Evolutionary conservation across 2,329 filamentous ascomycete genomes (phyloP).

Genomic region (Hypoxylon sp.): DNA sequence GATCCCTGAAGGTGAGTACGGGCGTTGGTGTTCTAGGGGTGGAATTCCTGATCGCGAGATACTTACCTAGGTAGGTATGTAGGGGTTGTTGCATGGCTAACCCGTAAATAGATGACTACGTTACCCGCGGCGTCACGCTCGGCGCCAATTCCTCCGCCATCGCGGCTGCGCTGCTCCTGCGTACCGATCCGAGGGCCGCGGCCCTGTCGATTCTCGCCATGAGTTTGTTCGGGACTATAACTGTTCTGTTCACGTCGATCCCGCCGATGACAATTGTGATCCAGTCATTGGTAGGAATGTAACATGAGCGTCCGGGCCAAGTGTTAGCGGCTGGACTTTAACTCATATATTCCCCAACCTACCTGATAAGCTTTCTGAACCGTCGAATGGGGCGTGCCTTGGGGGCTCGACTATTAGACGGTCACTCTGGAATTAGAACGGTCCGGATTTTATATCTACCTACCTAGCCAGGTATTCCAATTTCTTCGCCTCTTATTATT

Average conservation of each 20-base stretch:
- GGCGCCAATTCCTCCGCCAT: slow-evolving; percentile 73
- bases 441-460: not conserved
- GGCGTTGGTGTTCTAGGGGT: not conserved
- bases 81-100: too few species aligned
- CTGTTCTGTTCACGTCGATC: slow-evolving; percentile 70
- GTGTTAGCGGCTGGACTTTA: not conserved
- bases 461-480: not conserved
- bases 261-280: slow-evolving; percentile 66
- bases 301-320: not conserved
- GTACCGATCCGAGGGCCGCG: slow-evolving; percentile 70
- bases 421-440: not conserved
- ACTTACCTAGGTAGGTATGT: too few species aligned
- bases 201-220: slow-evolving; percentile 72
- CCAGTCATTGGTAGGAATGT: slow-evolving; percentile 63
- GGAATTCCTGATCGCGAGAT: not conserved
- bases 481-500: not conserved
- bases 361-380: not conserved
- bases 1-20: slow-evolving; percentile 66
- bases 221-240: slow-evolving; percentile 73
- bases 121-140: slow-evolving; percentile 73
- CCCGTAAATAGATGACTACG: slow-evolving; percentile 67
- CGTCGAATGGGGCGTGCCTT: not conserved
- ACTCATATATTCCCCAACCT: not conserved
- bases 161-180: slow-evolving; percentile 69
- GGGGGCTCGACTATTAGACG: not conserved